Evolutionary conservation across 2,329 filamentous ascomycete genomes (phyloP), one percentile per base, ranked within the genome.

Genomic region (Xylariaceae sp.): DNA sequence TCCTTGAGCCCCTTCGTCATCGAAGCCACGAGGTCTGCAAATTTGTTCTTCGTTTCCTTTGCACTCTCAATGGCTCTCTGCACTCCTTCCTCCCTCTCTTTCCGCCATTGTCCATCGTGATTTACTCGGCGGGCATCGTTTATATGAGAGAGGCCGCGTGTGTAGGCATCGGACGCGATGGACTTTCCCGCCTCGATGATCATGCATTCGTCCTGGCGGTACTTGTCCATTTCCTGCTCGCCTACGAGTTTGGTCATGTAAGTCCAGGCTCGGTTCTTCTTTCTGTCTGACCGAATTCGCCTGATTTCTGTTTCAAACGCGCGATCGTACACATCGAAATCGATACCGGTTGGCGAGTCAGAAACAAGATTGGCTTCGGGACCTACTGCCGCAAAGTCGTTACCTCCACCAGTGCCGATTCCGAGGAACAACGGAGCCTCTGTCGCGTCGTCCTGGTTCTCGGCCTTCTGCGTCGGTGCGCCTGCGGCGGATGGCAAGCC

Each of bases 311-410:
- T 81, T 62, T 89, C 83, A 65, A 95, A 96, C 0, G 92, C 92
- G 1, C 80, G 82, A 66, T 95, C 89, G 66, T 96, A 96, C 50
- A 97, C 86, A 63, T 94, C 85, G 59, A 89, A 89, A 52, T 95
- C 90, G 6, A 89, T 87, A 1, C 85, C 86, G 0, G 86, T 86
- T 2, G 92, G 92, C 1, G 89, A 95, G 68, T 96, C 90, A 30
- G 88, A 89, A 38, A 96, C 84, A 5, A 86, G 66, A 38, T 62
- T 65, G 41, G 65, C 47, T n/a, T 54, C 39, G 11, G 54, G 17
- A 15, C 57, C 59, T 5, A 57, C 17, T 11, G 42, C 46, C 5
- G 45, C 38, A 58, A 75, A 75, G 15, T 73, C 73, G 52, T 80
- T 74, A 22, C 68, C 65, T 2, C 77, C 75, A 40, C 85, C 84